A percentile compares a stretch with the other conserved stretches of the same genome.
These are phyloP conservation scores for Tylopilus sp. DNA, from an alignment of 1,284 basidiomycete species.

Conservation along the genomic window DNA sequence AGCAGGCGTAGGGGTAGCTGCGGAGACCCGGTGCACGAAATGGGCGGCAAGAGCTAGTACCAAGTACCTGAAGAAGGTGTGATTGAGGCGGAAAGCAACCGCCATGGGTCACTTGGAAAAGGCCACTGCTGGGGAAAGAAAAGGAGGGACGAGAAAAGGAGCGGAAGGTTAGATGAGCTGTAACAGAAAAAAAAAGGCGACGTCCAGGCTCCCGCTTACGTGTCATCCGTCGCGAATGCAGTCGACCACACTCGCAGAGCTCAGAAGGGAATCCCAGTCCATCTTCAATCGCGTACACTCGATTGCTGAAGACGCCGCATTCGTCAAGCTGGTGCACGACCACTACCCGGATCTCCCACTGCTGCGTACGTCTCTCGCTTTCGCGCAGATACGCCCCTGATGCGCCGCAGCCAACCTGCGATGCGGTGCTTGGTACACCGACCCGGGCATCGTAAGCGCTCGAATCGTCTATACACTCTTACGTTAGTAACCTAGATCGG, in stretches of 20 bases:
- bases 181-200: too few relatives aligned
- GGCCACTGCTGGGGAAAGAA: constrained; percentile 5
- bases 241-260: constrained; percentile 12
- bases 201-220: too few relatives aligned
- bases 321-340: constrained; percentile 58
- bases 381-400: not conserved
- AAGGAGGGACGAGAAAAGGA: constrained; percentile 15
- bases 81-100: constrained; percentile 21
- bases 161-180: too few relatives aligned
- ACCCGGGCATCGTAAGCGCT: constrained; percentile 54
- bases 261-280: constrained; percentile 68
- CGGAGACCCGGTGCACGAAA: constrained; percentile 10
- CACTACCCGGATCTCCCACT: constrained; percentile 60
- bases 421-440: constrained; percentile 93
- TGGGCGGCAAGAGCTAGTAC: constrained; percentile 10
- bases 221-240: not conserved
- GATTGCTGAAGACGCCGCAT: constrained; percentile 70
- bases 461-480: not conserved
- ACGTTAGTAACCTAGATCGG: not conserved
- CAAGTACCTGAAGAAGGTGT: constrained; percentile 16
- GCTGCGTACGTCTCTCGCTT: constrained; percentile 49
- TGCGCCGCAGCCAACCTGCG: constrained; percentile 73
- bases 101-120: constrained; percentile 25
- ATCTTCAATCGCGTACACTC: constrained; percentile 86
- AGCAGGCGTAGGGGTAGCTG: constrained; percentile 4